These are phyloP conservation scores for Pseudotulostoma volvatum DNA, from an alignment of 495 filamentous ascomycete species.

Conservation along the genomic window DNA sequence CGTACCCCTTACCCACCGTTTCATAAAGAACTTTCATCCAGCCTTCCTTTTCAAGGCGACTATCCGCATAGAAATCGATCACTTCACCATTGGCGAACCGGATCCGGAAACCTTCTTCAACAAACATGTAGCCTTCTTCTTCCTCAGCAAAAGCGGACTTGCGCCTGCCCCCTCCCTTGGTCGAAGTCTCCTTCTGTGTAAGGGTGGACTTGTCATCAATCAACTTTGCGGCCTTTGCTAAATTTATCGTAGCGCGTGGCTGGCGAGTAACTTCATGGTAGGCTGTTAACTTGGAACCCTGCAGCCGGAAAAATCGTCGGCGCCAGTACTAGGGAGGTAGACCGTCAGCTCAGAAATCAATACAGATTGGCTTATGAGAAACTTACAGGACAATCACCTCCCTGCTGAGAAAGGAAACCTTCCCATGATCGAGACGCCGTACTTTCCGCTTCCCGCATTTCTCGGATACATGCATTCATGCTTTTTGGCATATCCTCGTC, in stretches of 20 bases:
- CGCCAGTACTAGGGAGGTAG: conserved; percentile 68
- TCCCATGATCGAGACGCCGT: conserved; percentile 58
- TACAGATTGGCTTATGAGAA: background rate
- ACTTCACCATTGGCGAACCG: conserved; percentile 94
- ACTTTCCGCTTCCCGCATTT: conserved; percentile 76
- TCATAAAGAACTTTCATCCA: conserved; percentile 91
- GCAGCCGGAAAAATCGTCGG: conserved; percentile 88
- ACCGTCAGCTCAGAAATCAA: conserved; percentile 1
- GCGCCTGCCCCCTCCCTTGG: conserved; percentile 59
- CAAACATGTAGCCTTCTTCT: conserved; percentile 98
- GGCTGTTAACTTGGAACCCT: conserved; percentile 79
- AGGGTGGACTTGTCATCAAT: conserved; percentile 85
- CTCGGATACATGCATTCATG: conserved; percentile 85
- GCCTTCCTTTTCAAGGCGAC: conserved; percentile 62
- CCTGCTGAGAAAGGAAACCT: conserved; percentile 85
- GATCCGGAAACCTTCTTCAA: conserved; percentile 96
- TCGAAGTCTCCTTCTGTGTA: conserved; percentile 58
- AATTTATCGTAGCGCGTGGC: conserved; percentile 89
- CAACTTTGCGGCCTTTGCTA: conserved; percentile 81
- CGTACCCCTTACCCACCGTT: conserved; percentile 54
- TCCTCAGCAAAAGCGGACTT: conserved; percentile 95
- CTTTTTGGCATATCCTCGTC: conserved; percentile 98
- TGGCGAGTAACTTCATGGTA: conserved; percentile 93
- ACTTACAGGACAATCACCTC: conserved; percentile 93
- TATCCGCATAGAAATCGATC: conserved; percentile 97